These are phyloP conservation scores for Solanum pimpinellifolium DNA, from an alignment of 257 asterid species.

Conservation along the genomic window DNA sequence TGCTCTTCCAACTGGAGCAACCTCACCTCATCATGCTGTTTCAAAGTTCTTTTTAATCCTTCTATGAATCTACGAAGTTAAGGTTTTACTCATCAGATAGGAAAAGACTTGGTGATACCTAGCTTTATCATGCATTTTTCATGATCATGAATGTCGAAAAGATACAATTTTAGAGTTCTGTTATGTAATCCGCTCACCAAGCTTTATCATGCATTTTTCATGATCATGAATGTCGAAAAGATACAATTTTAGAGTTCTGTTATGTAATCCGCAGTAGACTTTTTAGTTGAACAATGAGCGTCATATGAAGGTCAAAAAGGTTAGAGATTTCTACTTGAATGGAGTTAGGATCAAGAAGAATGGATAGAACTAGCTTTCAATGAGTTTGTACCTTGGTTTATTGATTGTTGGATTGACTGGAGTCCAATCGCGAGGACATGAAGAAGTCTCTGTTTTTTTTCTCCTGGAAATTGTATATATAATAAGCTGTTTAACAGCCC, in stretches of 20 bases:
- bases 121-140: not conserved
- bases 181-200: not conserved
- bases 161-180: not conserved
- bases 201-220: not conserved
- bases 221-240: not conserved
- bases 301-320: not conserved
- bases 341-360: not conserved
- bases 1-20: not conserved
- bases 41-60: not conserved
- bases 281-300: not conserved
- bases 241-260: not conserved
- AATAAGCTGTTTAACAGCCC: not conserved
- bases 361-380: not conserved
- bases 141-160: not conserved
- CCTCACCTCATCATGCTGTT: not conserved
- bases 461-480: not conserved
- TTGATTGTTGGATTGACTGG: not conserved
- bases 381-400: not conserved
- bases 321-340: not conserved
- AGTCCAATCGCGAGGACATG: not conserved
- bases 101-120: not conserved
- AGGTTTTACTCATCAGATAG: not conserved
- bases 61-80: not conserved
- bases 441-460: not conserved
- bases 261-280: not conserved